Evolutionary conservation across 306 rosid genomes (phyloP).

Genomic region (Vicia sativa): DNA sequence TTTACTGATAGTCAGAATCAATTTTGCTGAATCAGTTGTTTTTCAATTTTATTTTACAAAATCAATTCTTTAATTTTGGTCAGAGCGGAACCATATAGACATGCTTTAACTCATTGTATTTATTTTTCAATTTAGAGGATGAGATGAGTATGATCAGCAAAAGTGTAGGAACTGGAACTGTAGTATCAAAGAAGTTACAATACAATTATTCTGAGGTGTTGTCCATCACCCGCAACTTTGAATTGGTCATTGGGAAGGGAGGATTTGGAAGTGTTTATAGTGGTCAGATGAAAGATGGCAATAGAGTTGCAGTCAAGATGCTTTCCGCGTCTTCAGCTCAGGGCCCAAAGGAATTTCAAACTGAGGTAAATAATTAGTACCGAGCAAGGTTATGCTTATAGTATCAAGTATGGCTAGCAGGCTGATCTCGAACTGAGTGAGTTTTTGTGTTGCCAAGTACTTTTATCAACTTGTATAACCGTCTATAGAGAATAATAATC

Average conservation of each 20-base stretch:
- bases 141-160: constrained; percentile 39
- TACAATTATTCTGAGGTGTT: constrained; percentile 51
- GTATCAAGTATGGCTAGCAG: too few species aligned
- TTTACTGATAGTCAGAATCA: too few species aligned
- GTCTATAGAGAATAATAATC: not conserved
- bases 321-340: constrained; percentile 72
- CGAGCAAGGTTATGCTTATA: not conserved
- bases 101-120: not conserved
- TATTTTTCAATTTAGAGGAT: constrained; percentile 34
- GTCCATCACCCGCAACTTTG: constrained; percentile 58
- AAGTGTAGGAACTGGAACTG: constrained; percentile 37
- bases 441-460: not conserved
- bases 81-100: not conserved
- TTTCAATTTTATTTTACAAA: too few species aligned
- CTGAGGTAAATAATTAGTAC: constrained; percentile 53
- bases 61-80: not conserved
- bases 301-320: constrained; percentile 65
- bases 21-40: too few species aligned
- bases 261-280: constrained; percentile 67
- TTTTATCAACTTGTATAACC: too few species aligned
- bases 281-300: constrained; percentile 61
- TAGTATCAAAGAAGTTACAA: constrained; percentile 64
- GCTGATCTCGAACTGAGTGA: not conserved
- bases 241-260: constrained; percentile 60
- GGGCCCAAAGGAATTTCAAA: constrained; percentile 70